Conservation (phyloP, 2,329 filamentous ascomycete genomes). For the Ceratocystis lukuohia region DNA sequence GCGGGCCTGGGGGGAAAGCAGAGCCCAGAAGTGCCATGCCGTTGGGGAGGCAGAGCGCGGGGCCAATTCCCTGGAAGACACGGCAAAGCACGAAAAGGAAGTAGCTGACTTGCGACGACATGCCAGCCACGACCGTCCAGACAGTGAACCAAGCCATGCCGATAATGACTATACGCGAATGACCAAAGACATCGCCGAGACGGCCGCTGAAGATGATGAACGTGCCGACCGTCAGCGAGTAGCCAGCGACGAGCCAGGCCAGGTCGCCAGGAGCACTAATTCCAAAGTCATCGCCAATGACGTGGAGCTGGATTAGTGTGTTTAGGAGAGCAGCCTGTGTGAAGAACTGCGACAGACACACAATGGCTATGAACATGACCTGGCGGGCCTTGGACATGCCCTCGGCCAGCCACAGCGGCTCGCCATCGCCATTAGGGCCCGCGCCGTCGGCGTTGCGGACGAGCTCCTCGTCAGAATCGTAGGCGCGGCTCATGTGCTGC, state of each 20-base stretch:
- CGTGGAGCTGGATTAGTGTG: constrained; percentile 34
- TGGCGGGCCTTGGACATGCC: constrained; percentile 23
- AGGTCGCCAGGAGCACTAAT: constrained; percentile 33
- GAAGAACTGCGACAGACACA: constrained; percentile 35
- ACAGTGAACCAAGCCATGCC: constrained; percentile 43
- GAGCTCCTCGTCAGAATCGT: constrained; percentile 11
- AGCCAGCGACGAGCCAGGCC: constrained; percentile 45
- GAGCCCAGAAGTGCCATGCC: constrained; percentile 47
- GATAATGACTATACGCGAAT: constrained; percentile 40
- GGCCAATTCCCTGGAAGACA: constrained; percentile 46
- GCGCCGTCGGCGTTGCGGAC: background rate
- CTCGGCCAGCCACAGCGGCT: constrained; percentile 17
- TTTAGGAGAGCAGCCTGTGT: constrained; percentile 27
- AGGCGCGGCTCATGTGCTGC: background rate
- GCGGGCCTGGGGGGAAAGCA: constrained; percentile 41
- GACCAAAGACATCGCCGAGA: constrained; percentile 44
- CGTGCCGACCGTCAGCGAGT: constrained; percentile 41
- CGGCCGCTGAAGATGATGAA: constrained; percentile 46
- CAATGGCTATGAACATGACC: constrained; percentile 30
- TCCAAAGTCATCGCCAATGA: constrained; percentile 29
- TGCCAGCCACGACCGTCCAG: constrained; percentile 38
- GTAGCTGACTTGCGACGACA: constrained; percentile 34
- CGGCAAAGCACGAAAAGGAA: constrained; percentile 29
- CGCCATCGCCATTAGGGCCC: background rate
- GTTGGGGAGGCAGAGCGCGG: constrained; percentile 50